Conservation (phyloP, 2,329 filamentous ascomycete genomes). For the Talaromyces atroroseus region DNA sequence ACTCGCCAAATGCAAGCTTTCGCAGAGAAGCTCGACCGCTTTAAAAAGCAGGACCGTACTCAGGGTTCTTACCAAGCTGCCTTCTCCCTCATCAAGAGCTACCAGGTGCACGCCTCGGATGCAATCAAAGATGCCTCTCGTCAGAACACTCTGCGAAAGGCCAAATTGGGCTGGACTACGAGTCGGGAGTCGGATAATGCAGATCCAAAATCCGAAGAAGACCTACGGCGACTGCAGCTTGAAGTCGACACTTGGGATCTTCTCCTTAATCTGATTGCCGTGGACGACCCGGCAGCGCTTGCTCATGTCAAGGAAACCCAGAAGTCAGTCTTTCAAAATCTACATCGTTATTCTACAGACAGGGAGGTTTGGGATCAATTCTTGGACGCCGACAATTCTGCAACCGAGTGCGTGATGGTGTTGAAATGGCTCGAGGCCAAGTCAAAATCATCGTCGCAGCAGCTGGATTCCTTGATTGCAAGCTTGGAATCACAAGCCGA, state of each 20-base stretch:
- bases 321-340: conserved; percentile 35
- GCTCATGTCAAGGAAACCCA: conserved; percentile 35
- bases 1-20: conserved; percentile 83
- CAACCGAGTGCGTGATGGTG: conserved; percentile 71
- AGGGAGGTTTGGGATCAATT: conserved; percentile 68
- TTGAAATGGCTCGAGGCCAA: conserved; percentile 82
- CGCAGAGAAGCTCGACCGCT: conserved; percentile 74
- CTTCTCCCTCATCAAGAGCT: conserved; percentile 62
- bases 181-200: conserved; percentile 18
- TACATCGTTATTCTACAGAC: conserved; percentile 55
- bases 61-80: conserved; percentile 53
- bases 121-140: conserved; percentile 42
- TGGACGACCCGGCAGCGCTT: conserved; percentile 55
- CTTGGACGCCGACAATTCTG: conserved; percentile 63
- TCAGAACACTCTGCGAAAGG: conserved; percentile 36
- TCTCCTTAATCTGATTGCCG: conserved; percentile 65
- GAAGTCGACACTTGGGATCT: conserved; percentile 92
- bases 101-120: conserved; percentile 52
- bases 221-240: conserved; percentile 61
- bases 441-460: conserved; percentile 60
- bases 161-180: conserved; percentile 26
- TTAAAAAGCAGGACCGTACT: conserved; percentile 51
- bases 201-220: conserved; percentile 24
- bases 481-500: conserved; percentile 72
- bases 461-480: conserved; percentile 69